Percentiles rank a stretch among this genome's conserved stretches.
phyloP scores from a whole-genome alignment of 129 eudicot species.

The Artemisia annua region DNA sequence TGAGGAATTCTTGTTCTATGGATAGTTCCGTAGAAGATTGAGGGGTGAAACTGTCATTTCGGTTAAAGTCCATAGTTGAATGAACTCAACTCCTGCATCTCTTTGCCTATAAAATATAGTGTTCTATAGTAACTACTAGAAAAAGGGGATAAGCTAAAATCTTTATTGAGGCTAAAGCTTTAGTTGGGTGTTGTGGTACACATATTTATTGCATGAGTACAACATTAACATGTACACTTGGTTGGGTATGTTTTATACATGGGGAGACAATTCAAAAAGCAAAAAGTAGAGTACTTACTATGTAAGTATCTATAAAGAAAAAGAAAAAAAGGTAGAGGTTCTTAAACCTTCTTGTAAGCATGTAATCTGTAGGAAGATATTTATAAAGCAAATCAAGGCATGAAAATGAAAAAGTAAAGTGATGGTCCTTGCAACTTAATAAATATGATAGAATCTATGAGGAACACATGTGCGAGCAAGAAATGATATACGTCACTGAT shows the following conservation, averaged over 20 bases:
- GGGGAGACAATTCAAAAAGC: slow-evolving; percentile 20
- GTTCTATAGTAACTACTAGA: slow-evolving; percentile 15
- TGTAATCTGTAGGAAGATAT: slow-evolving; percentile 30
- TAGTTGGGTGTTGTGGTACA: slow-evolving; percentile 18
- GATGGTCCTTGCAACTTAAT: slow-evolving; percentile 8
- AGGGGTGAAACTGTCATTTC: slow-evolving; percentile 26
- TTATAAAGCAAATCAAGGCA: slow-evolving; percentile 25
- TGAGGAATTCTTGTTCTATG: slow-evolving; percentile 49
- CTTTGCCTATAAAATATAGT: slow-evolving; percentile 4
- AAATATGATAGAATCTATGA: neutral
- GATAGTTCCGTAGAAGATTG: slow-evolving; percentile 30
- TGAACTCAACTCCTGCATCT: slow-evolving; percentile 24
- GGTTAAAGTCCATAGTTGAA: slow-evolving; percentile 25
- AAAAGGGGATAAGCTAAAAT: slow-evolving; percentile 3
- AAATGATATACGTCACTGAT: neutral
- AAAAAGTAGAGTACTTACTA: neutral
- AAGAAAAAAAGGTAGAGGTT: slow-evolving; percentile 30
- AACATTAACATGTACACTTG: slow-evolving; percentile 12
- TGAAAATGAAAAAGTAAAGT: slow-evolving; percentile 20
- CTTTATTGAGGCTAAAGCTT: slow-evolving; percentile 19
- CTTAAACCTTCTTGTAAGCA: slow-evolving; percentile 44
- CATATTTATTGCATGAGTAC: slow-evolving; percentile 28
- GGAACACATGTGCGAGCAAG: neutral
- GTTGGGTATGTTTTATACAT: neutral
- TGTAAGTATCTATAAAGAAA: slow-evolving; percentile 9